Evolutionary conservation across 2,329 filamentous ascomycete species (phyloP).

Genomic region (Fusarium temperatum): DNA sequence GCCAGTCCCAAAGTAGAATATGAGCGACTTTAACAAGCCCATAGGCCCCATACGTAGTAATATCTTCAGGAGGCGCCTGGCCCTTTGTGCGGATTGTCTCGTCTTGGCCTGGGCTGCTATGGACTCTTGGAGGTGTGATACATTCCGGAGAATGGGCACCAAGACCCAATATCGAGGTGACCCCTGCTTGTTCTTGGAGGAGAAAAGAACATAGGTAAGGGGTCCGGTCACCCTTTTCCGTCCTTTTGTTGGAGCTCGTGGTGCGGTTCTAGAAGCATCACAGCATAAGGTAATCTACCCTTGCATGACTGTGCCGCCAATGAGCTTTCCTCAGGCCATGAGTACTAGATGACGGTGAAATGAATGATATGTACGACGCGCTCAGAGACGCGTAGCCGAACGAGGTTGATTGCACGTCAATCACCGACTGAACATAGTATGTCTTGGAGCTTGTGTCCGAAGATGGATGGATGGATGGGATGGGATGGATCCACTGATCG

Average conservation of each 20-base stretch:
- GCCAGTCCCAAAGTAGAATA: conserved; percentile 40
- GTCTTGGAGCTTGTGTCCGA: background rate
- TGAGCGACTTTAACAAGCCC: conserved; percentile 37
- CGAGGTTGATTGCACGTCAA: conserved; percentile 17
- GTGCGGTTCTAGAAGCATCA: conserved; percentile 34
- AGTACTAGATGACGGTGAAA: conserved; percentile 22
- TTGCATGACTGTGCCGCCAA: conserved; percentile 33
- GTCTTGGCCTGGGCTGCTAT: conserved; percentile 21
- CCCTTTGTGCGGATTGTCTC: background rate
- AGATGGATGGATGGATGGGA: conserved; percentile 6
- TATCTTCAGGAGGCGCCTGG: conserved; percentile 34
- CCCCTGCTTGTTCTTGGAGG: conserved; percentile 29
- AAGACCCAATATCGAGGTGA: conserved; percentile 6
- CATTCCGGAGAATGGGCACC: conserved; percentile 29
- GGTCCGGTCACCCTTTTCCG: conserved; percentile 1
- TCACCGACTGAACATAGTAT: background rate
- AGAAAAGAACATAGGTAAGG: conserved; percentile 1
- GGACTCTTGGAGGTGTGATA: conserved; percentile 20
- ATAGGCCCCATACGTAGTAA: background rate
- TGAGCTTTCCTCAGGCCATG: conserved; percentile 13
- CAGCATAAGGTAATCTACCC: conserved; percentile 36
- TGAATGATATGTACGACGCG: conserved; percentile 24
- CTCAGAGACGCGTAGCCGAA: conserved; percentile 21
- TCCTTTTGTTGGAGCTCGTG: conserved; percentile 28
- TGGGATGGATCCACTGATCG: conserved; percentile 34